Evolutionary conservation across 2,329 filamentous ascomycete genomes (phyloP), one percentile per base, ranked within the genome.

Genomic region (Scleromitrula shiraiana): DNA sequence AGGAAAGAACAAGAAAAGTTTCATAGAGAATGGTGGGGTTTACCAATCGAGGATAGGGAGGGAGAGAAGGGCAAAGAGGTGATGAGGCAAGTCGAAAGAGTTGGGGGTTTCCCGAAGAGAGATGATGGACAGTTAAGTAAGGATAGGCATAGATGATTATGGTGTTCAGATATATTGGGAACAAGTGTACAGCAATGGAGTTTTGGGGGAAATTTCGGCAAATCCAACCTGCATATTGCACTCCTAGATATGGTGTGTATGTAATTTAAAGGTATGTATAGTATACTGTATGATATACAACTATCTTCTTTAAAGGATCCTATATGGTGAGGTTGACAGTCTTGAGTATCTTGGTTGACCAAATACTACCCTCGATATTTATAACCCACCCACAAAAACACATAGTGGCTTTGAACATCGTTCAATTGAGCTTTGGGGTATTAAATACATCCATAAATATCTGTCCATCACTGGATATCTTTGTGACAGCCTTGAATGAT

Each of bases 21-120:
- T 52, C 70, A 82, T 63, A 66, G 78, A 51, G 80, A 82, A 68
- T 83, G 80, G 80, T 83, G 80, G 80, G 78, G 78, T 4, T 60
- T 83, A 55, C 77, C 77, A 9, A 70, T 75, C 58, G 71, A 72
- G 57, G 77, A 79, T 54, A 67, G 74, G 53, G 75, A 78, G 62
- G 70, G 76, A 61, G 73, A 77, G 64, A 75, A 73, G 67, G 62
- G 63, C 23, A 69, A 72, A 52, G 75, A 77, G 62, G 68, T 78
- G 61, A 69, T 77, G 65, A 73, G 69, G 67, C 61, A 64, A 50
- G 72, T 66, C 27, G 78, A 83, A 67, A 67, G 76, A 53, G 66
- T 82, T 29, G 78, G 76, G 7, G 78, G 77, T 8, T 69, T 73
- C 56, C 66, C 71, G 38, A 69, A 68, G 56, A 64, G 63, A 61